Evolutionary conservation across 495 filamentous ascomycete genomes (phyloP), one percentile per base, ranked within the genome.

Genomic region (Rhypophila decipiens): DNA sequence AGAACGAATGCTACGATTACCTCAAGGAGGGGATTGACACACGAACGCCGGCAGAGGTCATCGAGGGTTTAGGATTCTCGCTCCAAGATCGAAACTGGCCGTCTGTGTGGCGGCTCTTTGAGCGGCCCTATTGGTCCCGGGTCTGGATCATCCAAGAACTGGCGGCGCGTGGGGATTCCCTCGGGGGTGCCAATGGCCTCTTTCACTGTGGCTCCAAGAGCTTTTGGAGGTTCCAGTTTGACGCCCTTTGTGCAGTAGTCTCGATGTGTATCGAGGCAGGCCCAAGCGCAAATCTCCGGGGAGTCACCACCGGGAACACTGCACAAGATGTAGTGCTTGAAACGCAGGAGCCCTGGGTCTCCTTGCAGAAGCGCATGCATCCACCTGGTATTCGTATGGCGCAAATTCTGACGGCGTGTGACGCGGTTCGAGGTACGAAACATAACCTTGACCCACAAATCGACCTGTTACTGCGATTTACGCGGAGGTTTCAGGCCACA

Each of bases 111-210:
- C n/a, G n/a, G n/a, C n/a, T n/a, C n/a, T n/a, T n/a, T n/a, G n/a
- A n/a, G n/a, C n/a, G n/a, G n/a, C 8, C 37, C n/a, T 42, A 42
- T 22, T 42, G 4, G 39, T 22, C 39, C 5, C 19, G 39, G 20
- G 39, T 42, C 21, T 42, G 39, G 39, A 42, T 42, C n/a, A 42
- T 42, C 39, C 39, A 42, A n/a, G 39, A 42, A 23, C 39, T 42
- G 8, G 39, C 39, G 4, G 39, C 39, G 4, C 19, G 19, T 5
- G 2, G 39, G 7, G 27, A 31, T 13, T 7, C 13, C 27, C 13
- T 31, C 27, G 13, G 13, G 7, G 27, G 27, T 31, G 27, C 27
- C 27, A 31, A 31, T 31, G 27, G 27, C 27, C 7, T 31, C 27
- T 31, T 31, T 31, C 13, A 31, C 27, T 31, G 27, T 31, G 27